Base-by-base conservation (phyloP, 2,329 filamentous ascomycete genomes). In the Curvularia hawaiiensis region DNA sequence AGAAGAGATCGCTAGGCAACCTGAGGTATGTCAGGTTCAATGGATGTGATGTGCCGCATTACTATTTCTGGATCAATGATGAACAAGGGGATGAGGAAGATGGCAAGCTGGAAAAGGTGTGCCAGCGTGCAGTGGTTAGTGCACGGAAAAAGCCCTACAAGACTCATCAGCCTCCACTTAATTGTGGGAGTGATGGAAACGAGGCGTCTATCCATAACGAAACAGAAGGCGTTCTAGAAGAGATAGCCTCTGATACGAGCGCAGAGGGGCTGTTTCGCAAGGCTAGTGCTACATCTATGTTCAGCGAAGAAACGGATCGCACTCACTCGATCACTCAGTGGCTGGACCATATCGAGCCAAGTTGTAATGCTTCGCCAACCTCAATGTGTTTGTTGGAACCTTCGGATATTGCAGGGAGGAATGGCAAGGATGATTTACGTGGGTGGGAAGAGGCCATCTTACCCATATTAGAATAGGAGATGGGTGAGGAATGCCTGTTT, bases 1-100 rank as follows among this genome's bases (percentile, higher is more conserved):
- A 11, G 26, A 33, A 20, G 22, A 60, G 14, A 20, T 18, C 1
- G 5, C 39, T 73, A 1, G 61, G 65, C 0, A 69, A 65, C 12
- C 39, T 75, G 16, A 72, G 64, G 46, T 76, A 63, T 38, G 59
- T 75, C 1, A 63, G 69, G 11, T 72, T 74, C 35, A 55, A 44
- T 2, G 64, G 64, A 2, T 69, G 66, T 39, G 64, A 70, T 45
- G 50, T 75, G 1, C 74, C 74, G 20, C 70, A 72, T 46, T 76
- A 72, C 54, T 73, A 67, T 33, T 76, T 75, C 52, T 75, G 71
- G 72, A 55, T 60, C 0, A 41, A 46, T 4, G 61, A 59, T 4
- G 67, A 64, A 18, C 33, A 24, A 16, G 40, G 22, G 12, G 20
- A 7, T n/a, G 28, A 40, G 1, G 49, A 22, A 12, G 31, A 20